These are phyloP conservation scores for Ophiocordyceps camponoti-leonardi DNA, from an alignment of 2,329 filamentous ascomycete species.

Conservation along the genomic window DNA sequence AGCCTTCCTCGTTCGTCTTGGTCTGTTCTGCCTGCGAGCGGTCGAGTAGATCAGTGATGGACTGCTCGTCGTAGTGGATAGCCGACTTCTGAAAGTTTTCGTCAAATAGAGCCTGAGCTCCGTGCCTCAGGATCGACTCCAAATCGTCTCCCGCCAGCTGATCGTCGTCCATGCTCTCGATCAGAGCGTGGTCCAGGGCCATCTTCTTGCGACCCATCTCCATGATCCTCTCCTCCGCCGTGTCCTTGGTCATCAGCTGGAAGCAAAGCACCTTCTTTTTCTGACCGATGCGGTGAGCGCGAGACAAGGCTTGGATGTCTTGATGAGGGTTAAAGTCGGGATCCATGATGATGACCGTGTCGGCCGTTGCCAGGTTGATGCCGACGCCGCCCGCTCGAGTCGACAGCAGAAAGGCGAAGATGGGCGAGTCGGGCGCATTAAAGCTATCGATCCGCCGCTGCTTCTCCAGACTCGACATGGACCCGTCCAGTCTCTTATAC, in stretches of 20 bases:
- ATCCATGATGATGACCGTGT: conserved; percentile 95
- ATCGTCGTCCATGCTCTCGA: conserved; percentile 79
- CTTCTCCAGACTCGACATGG: conserved; percentile 64
- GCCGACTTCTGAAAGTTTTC: conserved; percentile 53
- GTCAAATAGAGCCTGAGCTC: conserved; percentile 71
- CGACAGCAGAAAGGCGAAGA: conserved; percentile 85
- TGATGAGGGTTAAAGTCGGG: conserved; percentile 97
- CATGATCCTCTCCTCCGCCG: conserved; percentile 89
- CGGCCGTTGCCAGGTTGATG: conserved; percentile 91
- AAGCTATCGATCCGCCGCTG: conserved; percentile 89
- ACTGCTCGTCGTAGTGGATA: conserved; percentile 64
- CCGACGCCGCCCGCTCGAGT: conserved; percentile 92
- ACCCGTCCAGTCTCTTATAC: conserved; percentile 76
- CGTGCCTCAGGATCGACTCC: conserved; percentile 74
- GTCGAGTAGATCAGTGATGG: conserved; percentile 84
- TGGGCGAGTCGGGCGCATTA: conserved; percentile 64
- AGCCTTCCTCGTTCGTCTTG: conserved; percentile 40
- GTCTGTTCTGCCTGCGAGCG: conserved; percentile 66
- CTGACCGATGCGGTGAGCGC: conserved; percentile 91
- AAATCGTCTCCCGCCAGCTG: conserved; percentile 65
- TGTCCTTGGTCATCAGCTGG: conserved; percentile 77
- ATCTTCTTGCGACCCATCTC: conserved; percentile 93
- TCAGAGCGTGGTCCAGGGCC: conserved; percentile 85
- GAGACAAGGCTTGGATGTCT: conserved; percentile 86
- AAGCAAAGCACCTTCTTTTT: conserved; percentile 93